Base-by-base conservation (phyloP, 202 grass and related monocot species). In the Musa balbisiana region DNA sequence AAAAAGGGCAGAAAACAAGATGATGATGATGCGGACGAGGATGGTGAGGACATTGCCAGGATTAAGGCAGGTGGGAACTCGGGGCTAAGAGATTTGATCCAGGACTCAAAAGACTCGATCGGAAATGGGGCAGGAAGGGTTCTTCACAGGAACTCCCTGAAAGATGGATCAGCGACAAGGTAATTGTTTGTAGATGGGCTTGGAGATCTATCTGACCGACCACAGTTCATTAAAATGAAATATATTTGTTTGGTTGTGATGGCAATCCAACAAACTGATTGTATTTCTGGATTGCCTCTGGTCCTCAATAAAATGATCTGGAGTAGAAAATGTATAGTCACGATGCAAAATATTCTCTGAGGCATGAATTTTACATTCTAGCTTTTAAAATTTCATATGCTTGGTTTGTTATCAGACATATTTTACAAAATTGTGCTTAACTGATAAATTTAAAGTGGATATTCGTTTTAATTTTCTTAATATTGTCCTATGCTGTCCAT, bases 21-120 rank as follows among this genome's bases (percentile, higher is more conserved):
- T 63, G 85, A 85, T 82, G 79, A 82, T 3, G 86, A 89, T 6
- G 81, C 86, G 49, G 83, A 87, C n/a, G 71, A 16, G 3, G 1
- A 15, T 14, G 21, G 51, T 17, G 70, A 53, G 20, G 10, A 14
- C 55, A 58, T 16, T 2, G 4, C 16, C 55, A 58, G 55, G 14
- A 58, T 58, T 17, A 58, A 72, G 16, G n/a, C n/a, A 11, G 49
- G 50, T 51, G 65, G 76, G 2, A 87, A 62, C 76, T 84, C 80
- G 56, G 93, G 93, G 29, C 84, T 97, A 11, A 82, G 90, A 20
- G 93, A 97, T 80, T 89, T 97, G 82, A 90, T 97, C 67, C 55
- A 72, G 49, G 79, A 81, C 62, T 25, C 62, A 2, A 67, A 67
- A 12, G 21, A 67, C 22, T 78, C 22, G 9, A 25, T 72, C 23